A percentile compares a stretch with the other conserved stretches of the same genome.
phyloP scores from a whole-genome alignment of 768 basidiomycete species.

The Dioszegia hungarica region DNA sequence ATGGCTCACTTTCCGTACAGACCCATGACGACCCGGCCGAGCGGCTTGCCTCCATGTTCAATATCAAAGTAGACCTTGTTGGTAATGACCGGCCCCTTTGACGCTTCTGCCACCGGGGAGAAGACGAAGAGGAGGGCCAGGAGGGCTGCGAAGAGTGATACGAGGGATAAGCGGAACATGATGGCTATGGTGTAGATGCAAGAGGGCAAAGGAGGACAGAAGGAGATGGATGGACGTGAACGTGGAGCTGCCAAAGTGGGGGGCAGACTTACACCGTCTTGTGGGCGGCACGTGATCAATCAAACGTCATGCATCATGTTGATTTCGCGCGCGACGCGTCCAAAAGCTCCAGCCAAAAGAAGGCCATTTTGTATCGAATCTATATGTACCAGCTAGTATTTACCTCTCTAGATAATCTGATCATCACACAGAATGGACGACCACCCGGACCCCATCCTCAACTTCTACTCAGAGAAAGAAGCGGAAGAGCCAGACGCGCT shows the following conservation, averaged over 20 bases:
- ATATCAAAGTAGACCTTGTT: slow-evolving; percentile 93
- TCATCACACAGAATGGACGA: slow-evolving; percentile 31
- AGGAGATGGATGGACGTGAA: not conserved
- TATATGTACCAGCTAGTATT: no score
- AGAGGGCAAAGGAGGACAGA: not conserved
- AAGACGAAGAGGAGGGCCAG: slow-evolving; percentile 24
- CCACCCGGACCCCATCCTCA: slow-evolving; percentile 31
- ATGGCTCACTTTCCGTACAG: slow-evolving; percentile 77
- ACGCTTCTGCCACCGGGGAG: slow-evolving; percentile 58
- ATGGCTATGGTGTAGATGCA: not conserved
- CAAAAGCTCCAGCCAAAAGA: no score
- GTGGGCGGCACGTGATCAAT: no score
- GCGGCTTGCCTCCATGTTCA: slow-evolving; percentile 76
- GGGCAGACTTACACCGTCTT: no score
- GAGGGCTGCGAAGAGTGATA: slow-evolving; percentile 25
- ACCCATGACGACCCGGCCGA: slow-evolving; percentile 83
- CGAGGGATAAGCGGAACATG: slow-evolving; percentile 12
- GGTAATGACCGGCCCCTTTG: slow-evolving; percentile 83
- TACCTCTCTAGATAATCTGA: not conserved
- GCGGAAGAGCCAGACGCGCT: slow-evolving; percentile 49
- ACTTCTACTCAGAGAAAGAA: slow-evolving; percentile 37
- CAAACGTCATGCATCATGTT: not conserved
- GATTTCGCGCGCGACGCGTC: not conserved
- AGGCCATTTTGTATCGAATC: no score
- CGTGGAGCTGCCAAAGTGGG: no score